Base-by-base conservation (phyloP, 371 early-diverging fungal species). In the Coemansia sp. region DNA sequence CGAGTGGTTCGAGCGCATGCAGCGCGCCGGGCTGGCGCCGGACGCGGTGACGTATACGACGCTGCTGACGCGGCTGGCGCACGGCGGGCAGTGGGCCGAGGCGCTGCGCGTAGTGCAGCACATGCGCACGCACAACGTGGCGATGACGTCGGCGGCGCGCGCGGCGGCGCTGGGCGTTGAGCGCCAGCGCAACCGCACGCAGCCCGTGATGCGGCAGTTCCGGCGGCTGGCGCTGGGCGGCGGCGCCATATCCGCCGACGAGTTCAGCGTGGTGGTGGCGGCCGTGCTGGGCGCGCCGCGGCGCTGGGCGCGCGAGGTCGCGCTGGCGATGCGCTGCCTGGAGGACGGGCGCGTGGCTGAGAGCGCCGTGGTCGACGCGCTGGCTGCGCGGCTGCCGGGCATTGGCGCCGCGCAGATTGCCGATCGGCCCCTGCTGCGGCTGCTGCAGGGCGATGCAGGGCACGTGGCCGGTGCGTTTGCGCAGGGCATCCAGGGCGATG, bases 301-400 rank as follows among this genome's bases (percentile, higher is more conserved):
- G 9, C 40, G 8, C 16, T 67, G 71, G 63, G 51, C 55, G 9
- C 35, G 67, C 3, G 71, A 71, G 59, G 50, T 59, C 7, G 71
- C 71, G 63, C 57, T 71, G 58, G 52, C 67, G 20, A 41, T 58
- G 2, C 42, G 63, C 11, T 62, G 59, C 11, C 59, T 71, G 6
- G 67, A 67, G 55, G 63, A 53, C 26, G 58, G 67, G 11, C 55
- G 58, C 30, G 55, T 71, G 8, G 45, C 57, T 7, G 59, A 62
- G 38, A 62, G 67, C 52, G 63, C 71, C 0, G 71, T 55, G 10
- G 67, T 63, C 9, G 67, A 67, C 10, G 62, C 71, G 26, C 40
- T 71, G 54, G 71, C 71, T 39, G 59, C 63, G 26, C 54, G 55
- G 41, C 67, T 71, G 51, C 71, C 71, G 3, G 63, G 71, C n/a